Conservation (phyloP, 306 rosid species). For the Acmispon strigosus region DNA sequence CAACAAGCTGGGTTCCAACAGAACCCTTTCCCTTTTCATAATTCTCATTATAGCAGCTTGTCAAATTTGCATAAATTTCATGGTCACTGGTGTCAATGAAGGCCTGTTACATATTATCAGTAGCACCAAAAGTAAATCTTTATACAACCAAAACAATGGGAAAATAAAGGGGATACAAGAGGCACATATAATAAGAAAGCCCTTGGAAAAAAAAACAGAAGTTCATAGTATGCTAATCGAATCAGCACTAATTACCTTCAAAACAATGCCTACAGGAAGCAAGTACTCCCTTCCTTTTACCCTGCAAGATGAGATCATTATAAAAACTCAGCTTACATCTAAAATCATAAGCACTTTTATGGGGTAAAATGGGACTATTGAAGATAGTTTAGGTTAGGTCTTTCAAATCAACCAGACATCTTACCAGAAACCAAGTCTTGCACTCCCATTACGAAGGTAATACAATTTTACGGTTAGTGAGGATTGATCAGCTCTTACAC, state of each 20-base stretch:
- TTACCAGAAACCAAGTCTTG: constrained; percentile 94
- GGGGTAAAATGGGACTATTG: neutral
- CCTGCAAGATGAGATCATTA: constrained; percentile 48
- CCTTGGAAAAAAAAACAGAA: neutral
- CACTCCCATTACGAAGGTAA: constrained; percentile 84
- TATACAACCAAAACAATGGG: neutral
- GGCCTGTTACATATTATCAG: constrained; percentile 49
- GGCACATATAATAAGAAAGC: neutral
- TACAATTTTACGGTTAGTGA: constrained; percentile 64
- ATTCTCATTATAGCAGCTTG: constrained; percentile 55
- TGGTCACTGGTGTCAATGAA: constrained; percentile 65
- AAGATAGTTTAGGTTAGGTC: neutral
- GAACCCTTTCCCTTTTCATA: constrained; percentile 65
- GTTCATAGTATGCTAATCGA: neutral
- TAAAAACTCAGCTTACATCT: constrained; percentile 3
- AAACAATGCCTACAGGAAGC: constrained; percentile 85
- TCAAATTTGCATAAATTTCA: constrained; percentile 68
- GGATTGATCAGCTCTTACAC: constrained; percentile 80
- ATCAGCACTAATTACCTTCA: constrained; percentile 49
- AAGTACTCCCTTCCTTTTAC: constrained; percentile 76
- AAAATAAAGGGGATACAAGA: neutral
- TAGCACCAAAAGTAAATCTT: neutral
- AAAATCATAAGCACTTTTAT: constrained; percentile 15
- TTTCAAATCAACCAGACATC: constrained; percentile 26
- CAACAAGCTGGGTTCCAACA: constrained; percentile 80